phyloP scores from a whole-genome alignment of 2,329 filamentous ascomycete genomes.

The Pseudovirgaria hyperparasitica region DNA sequence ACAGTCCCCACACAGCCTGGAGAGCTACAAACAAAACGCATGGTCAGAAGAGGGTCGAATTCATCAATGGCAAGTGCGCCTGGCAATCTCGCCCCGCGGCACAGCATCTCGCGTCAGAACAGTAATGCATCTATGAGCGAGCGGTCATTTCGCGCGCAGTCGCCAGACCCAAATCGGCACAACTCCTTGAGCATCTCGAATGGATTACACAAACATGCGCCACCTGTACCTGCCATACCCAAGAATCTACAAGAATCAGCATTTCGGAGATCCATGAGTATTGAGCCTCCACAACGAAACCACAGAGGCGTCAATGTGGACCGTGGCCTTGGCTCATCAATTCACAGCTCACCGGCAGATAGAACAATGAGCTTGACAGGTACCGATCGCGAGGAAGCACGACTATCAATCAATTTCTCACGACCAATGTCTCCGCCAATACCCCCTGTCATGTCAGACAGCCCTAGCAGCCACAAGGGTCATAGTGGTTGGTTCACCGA shows the following conservation, averaged over 20 bases:
- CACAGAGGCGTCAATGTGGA: slow-evolving; percentile 30
- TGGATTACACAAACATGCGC: no score
- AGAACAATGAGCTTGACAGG: no score
- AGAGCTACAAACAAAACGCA: slow-evolving; percentile 80
- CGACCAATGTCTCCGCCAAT: slow-evolving; percentile 38
- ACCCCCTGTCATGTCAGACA: slow-evolving; percentile 10
- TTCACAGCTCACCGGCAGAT: no score
- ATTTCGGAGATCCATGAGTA: slow-evolving; percentile 31
- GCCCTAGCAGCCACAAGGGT: slow-evolving; percentile 7
- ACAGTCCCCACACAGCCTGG: slow-evolving; percentile 68
- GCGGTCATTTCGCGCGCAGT: slow-evolving; percentile 73
- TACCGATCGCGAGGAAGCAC: slow-evolving; percentile 29
- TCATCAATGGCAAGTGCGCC: slow-evolving; percentile 50
- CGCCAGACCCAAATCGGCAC: slow-evolving; percentile 33
- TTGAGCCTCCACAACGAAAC: slow-evolving; percentile 35
- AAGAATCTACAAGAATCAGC: slow-evolving; percentile 26
- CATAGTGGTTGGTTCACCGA: slow-evolving; percentile 26
- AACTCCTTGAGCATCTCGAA: no score
- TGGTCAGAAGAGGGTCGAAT: slow-evolving; percentile 57
- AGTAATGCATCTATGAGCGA: slow-evolving; percentile 77
- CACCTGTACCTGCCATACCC: slow-evolving; percentile 67
- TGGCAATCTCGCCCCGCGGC: slow-evolving; percentile 23
- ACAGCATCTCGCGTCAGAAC: slow-evolving; percentile 40
- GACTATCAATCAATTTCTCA: slow-evolving; percentile 40
- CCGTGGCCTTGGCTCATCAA: no score